Percentiles rank a stretch among this genome's conserved stretches.
Conservation (phyloP, 768 basidiomycete species). For the Suillus placidus region DNA sequence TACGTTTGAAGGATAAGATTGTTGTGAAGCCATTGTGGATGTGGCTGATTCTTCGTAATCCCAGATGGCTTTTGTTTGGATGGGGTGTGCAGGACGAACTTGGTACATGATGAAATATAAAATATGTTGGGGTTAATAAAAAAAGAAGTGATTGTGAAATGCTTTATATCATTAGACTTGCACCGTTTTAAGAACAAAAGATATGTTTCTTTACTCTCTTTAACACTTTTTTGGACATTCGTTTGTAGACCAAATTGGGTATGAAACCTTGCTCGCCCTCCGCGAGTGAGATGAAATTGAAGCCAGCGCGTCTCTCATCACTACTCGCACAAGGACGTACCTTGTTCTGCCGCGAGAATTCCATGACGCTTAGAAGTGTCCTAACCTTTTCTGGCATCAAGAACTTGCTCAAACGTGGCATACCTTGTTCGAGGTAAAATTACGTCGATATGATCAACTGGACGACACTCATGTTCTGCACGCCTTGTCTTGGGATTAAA, state of each 20-base stretch:
- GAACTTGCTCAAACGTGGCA: constrained; percentile 23
- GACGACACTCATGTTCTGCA: not conserved
- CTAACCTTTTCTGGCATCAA: constrained; percentile 20
- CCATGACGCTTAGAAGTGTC: too few relatives aligned
- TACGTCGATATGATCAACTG: not conserved
- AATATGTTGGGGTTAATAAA: not conserved
- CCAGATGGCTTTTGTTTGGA: constrained; percentile 40
- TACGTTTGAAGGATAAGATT: constrained; percentile 39
- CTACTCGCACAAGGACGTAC: constrained; percentile 18
- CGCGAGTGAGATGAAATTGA: constrained; percentile 16
- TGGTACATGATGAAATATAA: constrained; percentile 29
- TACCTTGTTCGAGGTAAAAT: constrained; percentile 18
- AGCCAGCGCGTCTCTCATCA: constrained; percentile 25
- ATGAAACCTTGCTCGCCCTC: constrained; percentile 15
- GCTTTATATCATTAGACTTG: constrained; percentile 34
- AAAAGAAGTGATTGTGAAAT: constrained; percentile 11
- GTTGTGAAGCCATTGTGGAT: constrained; percentile 32
- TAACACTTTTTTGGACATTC: constrained; percentile 36
- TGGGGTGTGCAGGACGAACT: constrained; percentile 38
- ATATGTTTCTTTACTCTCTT: constrained; percentile 33
- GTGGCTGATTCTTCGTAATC: constrained; percentile 34
- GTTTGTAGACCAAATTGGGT: constrained; percentile 37
- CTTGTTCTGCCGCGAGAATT: too few relatives aligned
- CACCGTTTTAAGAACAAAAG: constrained; percentile 34
- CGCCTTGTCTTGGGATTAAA: constrained; percentile 10